Evolutionary conservation across 148 eudicot species (phyloP).

Genomic region (Pouteria glomerata): DNA sequence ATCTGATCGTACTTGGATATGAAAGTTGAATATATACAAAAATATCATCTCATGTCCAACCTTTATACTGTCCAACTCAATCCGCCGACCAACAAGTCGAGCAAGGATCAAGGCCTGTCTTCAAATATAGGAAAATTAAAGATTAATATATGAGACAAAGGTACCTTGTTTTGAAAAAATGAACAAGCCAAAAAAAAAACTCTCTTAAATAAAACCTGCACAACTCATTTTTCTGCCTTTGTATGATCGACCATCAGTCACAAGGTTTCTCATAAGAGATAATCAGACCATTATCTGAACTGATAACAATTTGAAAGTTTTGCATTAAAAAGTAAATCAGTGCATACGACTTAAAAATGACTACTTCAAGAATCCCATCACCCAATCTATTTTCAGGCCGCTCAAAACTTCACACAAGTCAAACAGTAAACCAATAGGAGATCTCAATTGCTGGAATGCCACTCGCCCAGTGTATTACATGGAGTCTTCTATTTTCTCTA

Average conservation of each 20-base stretch:
- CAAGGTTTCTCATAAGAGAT: neutral
- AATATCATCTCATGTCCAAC: constrained; percentile 23
- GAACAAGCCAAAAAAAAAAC: no score
- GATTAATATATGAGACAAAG: neutral
- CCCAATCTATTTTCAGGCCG: neutral
- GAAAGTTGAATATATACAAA: neutral
- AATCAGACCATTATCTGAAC: neutral
- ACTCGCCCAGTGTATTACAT: no score
- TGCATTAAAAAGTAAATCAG: no score
- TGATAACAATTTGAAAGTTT: neutral
- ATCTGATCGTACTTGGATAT: neutral
- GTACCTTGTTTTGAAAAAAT: no score
- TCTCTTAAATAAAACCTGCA: neutral
- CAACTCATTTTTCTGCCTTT: neutral
- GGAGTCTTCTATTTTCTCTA: no score
- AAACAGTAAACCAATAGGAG: neutral
- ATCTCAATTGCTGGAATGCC: neutral
- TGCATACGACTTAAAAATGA: neutral
- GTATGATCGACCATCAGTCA: neutral
- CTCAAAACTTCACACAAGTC: neutral
- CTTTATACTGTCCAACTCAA: constrained; percentile 61
- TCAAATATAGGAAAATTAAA: constrained; percentile 3
- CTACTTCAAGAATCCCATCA: neutral
- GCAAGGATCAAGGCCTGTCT: constrained; percentile 88
- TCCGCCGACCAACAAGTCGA: constrained; percentile 76